Base-by-base conservation (phyloP, 1,139 yeast genomes). In the Debaryomyces sp. region DNA sequence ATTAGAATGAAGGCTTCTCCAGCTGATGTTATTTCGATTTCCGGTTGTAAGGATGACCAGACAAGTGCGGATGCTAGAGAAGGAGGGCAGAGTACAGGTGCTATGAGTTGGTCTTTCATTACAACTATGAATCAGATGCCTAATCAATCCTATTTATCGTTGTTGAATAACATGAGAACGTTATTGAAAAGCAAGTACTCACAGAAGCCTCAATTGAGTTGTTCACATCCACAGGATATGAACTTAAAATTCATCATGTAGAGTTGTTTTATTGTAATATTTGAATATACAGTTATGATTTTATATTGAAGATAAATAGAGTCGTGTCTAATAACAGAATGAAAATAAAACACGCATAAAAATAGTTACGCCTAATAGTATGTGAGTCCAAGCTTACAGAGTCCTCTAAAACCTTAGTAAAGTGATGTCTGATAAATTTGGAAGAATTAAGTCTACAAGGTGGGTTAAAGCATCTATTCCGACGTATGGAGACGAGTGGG, bases 81-180 rank as follows among this genome's bases (percentile, higher is more conserved):
- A 62, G 84, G 82, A 45, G 96, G 96, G 23, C 71, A 70, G 39
- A 84, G 88, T 39, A 90, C 96, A 0, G 98, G 98, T 50, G 98
- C 98, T 21, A 89, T 92, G 96, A 87, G 96, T 44, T 90, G 87
- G 78, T 88, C 97, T 1, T 91, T 92, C 62, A 81, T 90, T 51
- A 78, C 80, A 53, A 95, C 88, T 22, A 72, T 92, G 74, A 65
- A 76, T 32, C 76, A 77, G 49, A 80, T 82, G 61, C 89, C 92
- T 5, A 78, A 83, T 58, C 97, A 91, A 71, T 77, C 87, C 27
- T 92, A 87, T 64, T 66, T 90, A 58, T 81, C 92, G 12, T 75
- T 92, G 58, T 76, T 92, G 66, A 90, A 90, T 67, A 85, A 86
- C 57, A 87, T 90, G 86, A 80, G 98, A 65, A 67, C 75, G 22